A percentile compares a stretch with the other conserved stretches of the same genome.
Evolutionary conservation across 192 early-diverging fungal genomes (phyloP).

Genomic region (Backusella macrospora): DNA sequence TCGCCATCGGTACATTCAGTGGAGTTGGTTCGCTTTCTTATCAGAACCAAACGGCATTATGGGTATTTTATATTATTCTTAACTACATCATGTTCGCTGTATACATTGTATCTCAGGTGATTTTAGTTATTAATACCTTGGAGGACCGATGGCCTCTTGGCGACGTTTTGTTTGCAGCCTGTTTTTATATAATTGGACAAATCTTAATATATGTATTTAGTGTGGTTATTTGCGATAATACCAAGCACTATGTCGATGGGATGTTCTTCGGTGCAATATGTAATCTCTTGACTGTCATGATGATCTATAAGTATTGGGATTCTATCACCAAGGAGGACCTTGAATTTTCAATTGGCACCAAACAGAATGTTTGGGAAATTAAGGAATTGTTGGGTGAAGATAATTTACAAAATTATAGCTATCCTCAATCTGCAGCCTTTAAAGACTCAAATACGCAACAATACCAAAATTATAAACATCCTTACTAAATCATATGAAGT

Average conservation of each 20-base stretch:
- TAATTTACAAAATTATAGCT: slow-evolving; percentile 42
- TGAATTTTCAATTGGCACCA: slow-evolving; percentile 83
- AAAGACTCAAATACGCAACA: slow-evolving; percentile 26
- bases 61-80: slow-evolving; percentile 87
- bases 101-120: slow-evolving; percentile 88
- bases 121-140: slow-evolving; percentile 90
- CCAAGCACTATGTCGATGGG: slow-evolving; percentile 96
- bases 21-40: slow-evolving; percentile 63
- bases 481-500: not conserved
- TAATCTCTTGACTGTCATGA: slow-evolving; percentile 93
- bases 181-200: slow-evolving; percentile 87
- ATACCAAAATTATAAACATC: slow-evolving; percentile 32
- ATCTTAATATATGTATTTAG: slow-evolving; percentile 83
- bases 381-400: slow-evolving; percentile 69
- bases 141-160: slow-evolving; percentile 97
- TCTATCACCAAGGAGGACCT: slow-evolving; percentile 98
- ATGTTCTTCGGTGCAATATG: slow-evolving; percentile 94
- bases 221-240: slow-evolving; percentile 77
- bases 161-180: slow-evolving; percentile 86
- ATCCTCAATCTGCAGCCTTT: slow-evolving; percentile 9
- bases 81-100: slow-evolving; percentile 78
- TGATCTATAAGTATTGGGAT: slow-evolving; percentile 99
- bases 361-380: slow-evolving; percentile 82
- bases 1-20: slow-evolving; percentile 84
- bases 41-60: slow-evolving; percentile 71